These are phyloP conservation scores for Rhodomyrtus psidioides DNA, from an alignment of 441 rosid genomes.

Conservation along the genomic window DNA sequence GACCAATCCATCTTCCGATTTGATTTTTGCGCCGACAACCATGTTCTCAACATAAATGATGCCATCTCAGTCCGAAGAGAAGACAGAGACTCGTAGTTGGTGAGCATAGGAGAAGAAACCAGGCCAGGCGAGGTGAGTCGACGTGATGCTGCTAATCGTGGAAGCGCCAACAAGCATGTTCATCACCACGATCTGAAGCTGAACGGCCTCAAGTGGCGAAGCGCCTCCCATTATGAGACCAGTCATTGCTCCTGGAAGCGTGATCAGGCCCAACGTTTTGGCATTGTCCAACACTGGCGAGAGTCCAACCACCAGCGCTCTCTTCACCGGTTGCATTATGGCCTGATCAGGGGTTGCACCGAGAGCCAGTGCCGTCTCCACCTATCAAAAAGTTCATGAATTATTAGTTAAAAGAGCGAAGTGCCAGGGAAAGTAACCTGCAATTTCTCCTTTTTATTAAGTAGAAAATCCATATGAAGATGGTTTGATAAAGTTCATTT, in stretches of 20 bases:
- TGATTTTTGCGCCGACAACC: neutral
- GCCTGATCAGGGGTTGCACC: slow-evolving; percentile 90
- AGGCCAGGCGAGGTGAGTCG: slow-evolving; percentile 76
- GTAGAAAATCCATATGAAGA: neutral
- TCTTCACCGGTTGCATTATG: slow-evolving; percentile 56
- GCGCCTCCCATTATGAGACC: slow-evolving; percentile 97
- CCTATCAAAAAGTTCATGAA: slow-evolving; percentile 18
- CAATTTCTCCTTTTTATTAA: neutral
- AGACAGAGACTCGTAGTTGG: slow-evolving; percentile 56
- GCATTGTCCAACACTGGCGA: slow-evolving; percentile 88
- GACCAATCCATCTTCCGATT: neutral
- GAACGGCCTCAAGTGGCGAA: slow-evolving; percentile 82
- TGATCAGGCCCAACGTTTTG: slow-evolving; percentile 80
- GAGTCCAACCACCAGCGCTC: slow-evolving; percentile 65
- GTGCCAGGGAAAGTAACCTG: neutral
- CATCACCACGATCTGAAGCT: slow-evolving; percentile 86
- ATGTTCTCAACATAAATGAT: neutral
- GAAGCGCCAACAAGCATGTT: slow-evolving; percentile 87
- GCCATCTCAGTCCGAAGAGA: slow-evolving; percentile 19
- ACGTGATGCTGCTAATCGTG: slow-evolving; percentile 69
- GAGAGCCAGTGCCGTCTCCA: slow-evolving; percentile 85
- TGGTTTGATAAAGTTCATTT: neutral
- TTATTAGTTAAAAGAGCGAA: neutral
- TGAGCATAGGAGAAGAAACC: slow-evolving; percentile 77
- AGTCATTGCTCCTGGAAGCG: slow-evolving; percentile 93